Conservation (phyloP, 495 filamentous ascomycete genomes). For the Paragyromitra xinjiangensis region DNA sequence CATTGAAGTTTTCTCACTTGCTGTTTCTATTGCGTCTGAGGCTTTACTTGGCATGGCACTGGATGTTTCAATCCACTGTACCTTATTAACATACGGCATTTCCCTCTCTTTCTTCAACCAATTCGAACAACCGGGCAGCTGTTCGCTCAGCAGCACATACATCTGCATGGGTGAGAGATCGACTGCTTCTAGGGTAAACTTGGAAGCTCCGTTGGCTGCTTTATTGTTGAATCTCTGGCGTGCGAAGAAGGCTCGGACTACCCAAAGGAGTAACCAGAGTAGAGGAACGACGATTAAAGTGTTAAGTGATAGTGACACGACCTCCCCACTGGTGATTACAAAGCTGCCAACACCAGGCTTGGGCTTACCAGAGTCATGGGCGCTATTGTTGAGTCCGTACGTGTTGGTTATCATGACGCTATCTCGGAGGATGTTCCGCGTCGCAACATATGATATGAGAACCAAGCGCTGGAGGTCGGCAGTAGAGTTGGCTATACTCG, state of each 20-base stretch:
- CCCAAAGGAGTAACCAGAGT: not conserved
- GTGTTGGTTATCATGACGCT: not conserved
- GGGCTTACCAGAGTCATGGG: not conserved
- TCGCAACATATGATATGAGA: conserved; percentile 7
- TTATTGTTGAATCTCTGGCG: no score
- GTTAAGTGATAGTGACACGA: not conserved
- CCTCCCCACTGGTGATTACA: not conserved
- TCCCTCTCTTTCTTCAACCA: no score
- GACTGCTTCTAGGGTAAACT: no score
- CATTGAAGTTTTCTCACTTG: no score
- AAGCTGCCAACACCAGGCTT: not conserved
- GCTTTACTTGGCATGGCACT: no score
- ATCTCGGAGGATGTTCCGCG: conserved; percentile 19
- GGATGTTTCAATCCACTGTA: no score
- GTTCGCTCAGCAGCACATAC: no score
- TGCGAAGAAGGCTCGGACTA: not conserved
- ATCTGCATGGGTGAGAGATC: no score
- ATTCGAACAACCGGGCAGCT: no score
- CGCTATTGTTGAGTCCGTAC: not conserved
- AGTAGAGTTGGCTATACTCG: not conserved
- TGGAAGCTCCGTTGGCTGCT: no score
- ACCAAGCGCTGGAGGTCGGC: conserved; percentile 4
- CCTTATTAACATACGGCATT: no score
- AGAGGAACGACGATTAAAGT: not conserved
- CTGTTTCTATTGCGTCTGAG: no score